phyloP scores from a whole-genome alignment of 208 protist species.

The Trypanosoma conorhini region DNA sequence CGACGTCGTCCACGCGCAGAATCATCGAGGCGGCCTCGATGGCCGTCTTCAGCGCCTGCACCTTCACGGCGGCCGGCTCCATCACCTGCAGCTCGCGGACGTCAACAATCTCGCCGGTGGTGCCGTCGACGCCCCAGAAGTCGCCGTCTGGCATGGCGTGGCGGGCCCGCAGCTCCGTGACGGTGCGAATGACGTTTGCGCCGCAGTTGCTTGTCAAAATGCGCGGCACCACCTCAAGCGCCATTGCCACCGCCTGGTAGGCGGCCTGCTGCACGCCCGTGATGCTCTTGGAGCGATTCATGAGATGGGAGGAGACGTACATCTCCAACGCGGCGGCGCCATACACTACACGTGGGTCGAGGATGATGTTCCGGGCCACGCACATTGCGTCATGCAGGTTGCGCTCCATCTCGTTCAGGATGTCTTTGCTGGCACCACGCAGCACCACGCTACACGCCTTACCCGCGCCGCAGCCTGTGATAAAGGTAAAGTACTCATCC shows the following conservation, averaged over 20 bases:
- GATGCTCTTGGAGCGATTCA: slow-evolving; percentile 94
- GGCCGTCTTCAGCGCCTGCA: slow-evolving; percentile 98
- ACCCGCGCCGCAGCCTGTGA: slow-evolving; percentile 97
- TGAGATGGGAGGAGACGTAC: slow-evolving; percentile 92
- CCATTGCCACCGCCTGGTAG: slow-evolving; percentile 96
- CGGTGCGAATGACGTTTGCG: slow-evolving; percentile 96
- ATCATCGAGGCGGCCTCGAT: slow-evolving; percentile 99
- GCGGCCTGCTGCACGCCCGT: slow-evolving; percentile 97
- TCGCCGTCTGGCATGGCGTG: slow-evolving; percentile 88
- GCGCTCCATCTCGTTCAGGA: slow-evolving; percentile 99
- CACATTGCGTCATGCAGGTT: slow-evolving; percentile 99
- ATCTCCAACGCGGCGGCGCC: slow-evolving; percentile 99
- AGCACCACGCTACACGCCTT: slow-evolving; percentile 99
- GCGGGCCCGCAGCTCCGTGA: slow-evolving; percentile 98
- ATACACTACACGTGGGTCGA: slow-evolving; percentile 97
- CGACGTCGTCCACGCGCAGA: slow-evolving; percentile 99
- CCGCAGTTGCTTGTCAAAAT: slow-evolving; percentile 99
- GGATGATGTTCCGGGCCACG: slow-evolving; percentile 98
- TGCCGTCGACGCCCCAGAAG: slow-evolving; percentile 98
- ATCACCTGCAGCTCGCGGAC: slow-evolving; percentile 96
- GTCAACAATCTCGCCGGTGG: slow-evolving; percentile 95
- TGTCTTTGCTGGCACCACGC: slow-evolving; percentile 99
- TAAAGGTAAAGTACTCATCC: slow-evolving; percentile 99
- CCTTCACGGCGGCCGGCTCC: slow-evolving; percentile 98
- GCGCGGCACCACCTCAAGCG: slow-evolving; percentile 96